phyloP scores from a whole-genome alignment of 768 basidiomycete genomes.

The Calocybe gangraenosa region DNA sequence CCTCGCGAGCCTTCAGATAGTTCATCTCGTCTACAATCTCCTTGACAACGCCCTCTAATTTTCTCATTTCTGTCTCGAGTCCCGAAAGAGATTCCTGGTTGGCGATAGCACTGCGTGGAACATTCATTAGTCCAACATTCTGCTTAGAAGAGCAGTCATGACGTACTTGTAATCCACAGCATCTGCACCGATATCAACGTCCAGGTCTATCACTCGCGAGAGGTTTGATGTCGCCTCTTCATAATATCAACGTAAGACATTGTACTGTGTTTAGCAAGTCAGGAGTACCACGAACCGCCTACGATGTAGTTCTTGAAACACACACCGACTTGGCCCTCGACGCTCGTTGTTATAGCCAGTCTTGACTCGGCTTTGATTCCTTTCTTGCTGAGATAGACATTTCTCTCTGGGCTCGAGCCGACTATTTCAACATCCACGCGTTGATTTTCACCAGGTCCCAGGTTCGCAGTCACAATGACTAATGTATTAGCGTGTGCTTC shows the following conservation, averaged over 20 bases:
- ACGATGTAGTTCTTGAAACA: conserved; percentile 86
- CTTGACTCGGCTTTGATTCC: conserved; percentile 88
- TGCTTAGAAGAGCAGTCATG: background rate
- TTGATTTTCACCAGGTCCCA: conserved; percentile 70
- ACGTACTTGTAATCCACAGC: conserved; percentile 97
- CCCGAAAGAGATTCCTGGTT: conserved; percentile 96
- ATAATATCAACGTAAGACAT: conserved; percentile 5
- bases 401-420: conserved; percentile 79
- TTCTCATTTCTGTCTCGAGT: conserved; percentile 97
- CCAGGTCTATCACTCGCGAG: conserved; percentile 79
- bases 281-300: conserved; percentile 46
- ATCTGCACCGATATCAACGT: conserved; percentile 97
- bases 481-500: conserved; percentile 80
- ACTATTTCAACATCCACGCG: conserved; percentile 92
- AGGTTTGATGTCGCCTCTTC: conserved; percentile 49
- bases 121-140: conserved; percentile 1
- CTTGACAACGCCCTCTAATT: conserved; percentile 90
- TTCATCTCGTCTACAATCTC: conserved; percentile 93
- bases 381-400: conserved; percentile 88
- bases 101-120: conserved; percentile 77
- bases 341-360: conserved; percentile 90
- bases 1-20: conserved; percentile 89
- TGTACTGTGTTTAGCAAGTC: background rate
- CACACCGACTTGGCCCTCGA: conserved; percentile 92
- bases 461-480: conserved; percentile 95